A percentile compares a stretch with the other conserved stretches of the same genome.
Conservation (phyloP, 345 rosid species). For the Draba incana region DNA sequence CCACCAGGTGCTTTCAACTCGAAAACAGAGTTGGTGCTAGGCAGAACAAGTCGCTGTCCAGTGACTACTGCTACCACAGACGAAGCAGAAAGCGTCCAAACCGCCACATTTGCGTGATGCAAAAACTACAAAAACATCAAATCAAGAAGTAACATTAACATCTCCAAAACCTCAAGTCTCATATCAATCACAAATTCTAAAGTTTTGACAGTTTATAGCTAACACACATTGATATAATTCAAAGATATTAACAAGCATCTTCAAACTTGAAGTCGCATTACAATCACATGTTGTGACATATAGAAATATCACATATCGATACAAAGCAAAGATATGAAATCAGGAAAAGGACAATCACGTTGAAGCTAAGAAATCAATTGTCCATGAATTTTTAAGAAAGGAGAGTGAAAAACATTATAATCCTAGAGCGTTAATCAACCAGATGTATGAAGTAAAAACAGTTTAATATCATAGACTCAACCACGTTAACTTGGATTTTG, state of each 20-base stretch:
- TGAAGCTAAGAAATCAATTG: no score
- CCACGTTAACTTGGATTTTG: no score
- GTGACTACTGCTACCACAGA: conserved; percentile 87
- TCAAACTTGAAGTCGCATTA: no score
- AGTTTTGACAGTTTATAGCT: background rate
- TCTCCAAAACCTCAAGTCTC: conserved; percentile 1
- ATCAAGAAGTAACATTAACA: background rate
- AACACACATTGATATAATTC: background rate
- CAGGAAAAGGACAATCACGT: no score
- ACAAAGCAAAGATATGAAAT: no score
- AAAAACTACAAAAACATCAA: conserved; percentile 57
- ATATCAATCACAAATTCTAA: background rate
- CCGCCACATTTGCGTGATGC: conserved; percentile 75
- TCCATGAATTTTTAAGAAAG: no score
- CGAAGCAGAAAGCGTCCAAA: conserved; percentile 71
- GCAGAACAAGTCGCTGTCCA: conserved; percentile 93
- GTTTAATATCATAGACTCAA: no score
- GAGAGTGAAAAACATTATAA: no score
- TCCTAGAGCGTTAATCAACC: no score
- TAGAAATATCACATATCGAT: no score
- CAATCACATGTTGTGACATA: no score
- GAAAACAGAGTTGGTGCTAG: conserved; percentile 55
- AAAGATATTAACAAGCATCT: background rate
- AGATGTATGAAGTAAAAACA: no score
- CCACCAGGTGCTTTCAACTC: conserved; percentile 47